phyloP scores from a whole-genome alignment of 371 early-diverging fungal species.

The Circinella minor region DNA sequence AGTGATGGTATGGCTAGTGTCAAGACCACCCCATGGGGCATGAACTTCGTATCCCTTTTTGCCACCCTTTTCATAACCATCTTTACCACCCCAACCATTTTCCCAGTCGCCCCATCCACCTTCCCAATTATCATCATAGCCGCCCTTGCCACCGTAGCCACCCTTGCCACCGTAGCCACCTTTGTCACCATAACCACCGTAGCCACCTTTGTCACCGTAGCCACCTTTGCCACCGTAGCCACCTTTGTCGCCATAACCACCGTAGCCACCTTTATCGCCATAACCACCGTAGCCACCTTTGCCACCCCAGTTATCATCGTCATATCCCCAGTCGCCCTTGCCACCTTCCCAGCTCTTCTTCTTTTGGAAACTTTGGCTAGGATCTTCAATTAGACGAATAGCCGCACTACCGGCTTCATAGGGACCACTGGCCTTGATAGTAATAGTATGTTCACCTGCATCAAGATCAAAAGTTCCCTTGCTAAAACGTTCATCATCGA shows the following conservation, averaged over 20 bases:
- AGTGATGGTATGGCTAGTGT: conserved; percentile 37
- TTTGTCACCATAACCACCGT: background rate
- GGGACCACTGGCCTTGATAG: conserved; percentile 46
- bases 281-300: conserved; percentile 1
- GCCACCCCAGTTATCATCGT: conserved; percentile 6
- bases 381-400: conserved; percentile 36
- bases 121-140: background rate
- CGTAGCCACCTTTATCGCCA: background rate
- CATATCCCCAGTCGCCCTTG: background rate
- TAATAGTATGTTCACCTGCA: conserved; percentile 48
- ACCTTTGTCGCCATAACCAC: background rate
- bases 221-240: background rate
- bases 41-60: background rate
- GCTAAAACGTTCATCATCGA: conserved; percentile 42
- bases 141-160: conserved; percentile 1
- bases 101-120: background rate
- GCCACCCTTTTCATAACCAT: conserved; percentile 12
- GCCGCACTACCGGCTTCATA: conserved; percentile 55
- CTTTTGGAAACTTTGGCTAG: conserved; percentile 17
- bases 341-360: conserved; percentile 14
- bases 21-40: conserved; percentile 16
- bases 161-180: background rate
- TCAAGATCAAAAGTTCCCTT: conserved; percentile 45
- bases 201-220: background rate
- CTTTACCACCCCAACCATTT: conserved; percentile 14